Percentiles rank a stretch among this genome's conserved stretches.
Conservation (phyloP, 306 rosid species). For the Quercus rubra region DNA sequence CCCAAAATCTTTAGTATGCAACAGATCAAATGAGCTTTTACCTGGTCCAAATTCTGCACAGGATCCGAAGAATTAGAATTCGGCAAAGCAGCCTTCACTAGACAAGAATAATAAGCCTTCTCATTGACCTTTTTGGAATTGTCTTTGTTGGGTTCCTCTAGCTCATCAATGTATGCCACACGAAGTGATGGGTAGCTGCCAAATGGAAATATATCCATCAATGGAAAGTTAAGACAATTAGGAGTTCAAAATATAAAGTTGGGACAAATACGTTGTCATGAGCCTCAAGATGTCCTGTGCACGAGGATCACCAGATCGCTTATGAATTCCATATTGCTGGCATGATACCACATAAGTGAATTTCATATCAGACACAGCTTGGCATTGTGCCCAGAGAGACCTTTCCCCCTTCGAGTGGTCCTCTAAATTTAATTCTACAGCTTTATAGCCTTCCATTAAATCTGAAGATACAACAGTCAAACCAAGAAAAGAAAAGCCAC, state of each 20-base stretch:
- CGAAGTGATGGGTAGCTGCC: slow-evolving; percentile 92
- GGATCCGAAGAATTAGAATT: slow-evolving; percentile 79
- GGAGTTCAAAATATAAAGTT: neutral
- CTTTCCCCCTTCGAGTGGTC: slow-evolving; percentile 77
- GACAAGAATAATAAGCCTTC: slow-evolving; percentile 82
- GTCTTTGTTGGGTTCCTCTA: slow-evolving; percentile 88
- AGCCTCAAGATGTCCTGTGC: slow-evolving; percentile 90
- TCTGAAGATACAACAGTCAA: slow-evolving; percentile 42
- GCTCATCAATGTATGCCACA: slow-evolving; percentile 94
- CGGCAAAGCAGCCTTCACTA: slow-evolving; percentile 90
- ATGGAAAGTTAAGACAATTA: neutral
- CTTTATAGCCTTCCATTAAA: slow-evolving; percentile 96
- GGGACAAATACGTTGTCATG: slow-evolving; percentile 67
- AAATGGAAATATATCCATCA: slow-evolving; percentile 17
- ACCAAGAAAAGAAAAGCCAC: neutral
- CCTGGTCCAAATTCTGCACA: slow-evolving; percentile 87
- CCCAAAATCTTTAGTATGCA: neutral
- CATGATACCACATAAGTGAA: slow-evolving; percentile 96
- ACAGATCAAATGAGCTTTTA: slow-evolving; percentile 19
- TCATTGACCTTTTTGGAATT: slow-evolving; percentile 65
- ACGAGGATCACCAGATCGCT: slow-evolving; percentile 78
- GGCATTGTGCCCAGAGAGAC: slow-evolving; percentile 90
- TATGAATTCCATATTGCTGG: slow-evolving; percentile 90
- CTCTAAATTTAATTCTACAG: slow-evolving; percentile 75
- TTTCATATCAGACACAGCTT: slow-evolving; percentile 95